A percentile compares a stretch with the other conserved stretches of the same genome.
These are phyloP conservation scores for Wallacemonas rigidus DNA, from an alignment of 208 protist genomes.

Conservation along the genomic window DNA sequence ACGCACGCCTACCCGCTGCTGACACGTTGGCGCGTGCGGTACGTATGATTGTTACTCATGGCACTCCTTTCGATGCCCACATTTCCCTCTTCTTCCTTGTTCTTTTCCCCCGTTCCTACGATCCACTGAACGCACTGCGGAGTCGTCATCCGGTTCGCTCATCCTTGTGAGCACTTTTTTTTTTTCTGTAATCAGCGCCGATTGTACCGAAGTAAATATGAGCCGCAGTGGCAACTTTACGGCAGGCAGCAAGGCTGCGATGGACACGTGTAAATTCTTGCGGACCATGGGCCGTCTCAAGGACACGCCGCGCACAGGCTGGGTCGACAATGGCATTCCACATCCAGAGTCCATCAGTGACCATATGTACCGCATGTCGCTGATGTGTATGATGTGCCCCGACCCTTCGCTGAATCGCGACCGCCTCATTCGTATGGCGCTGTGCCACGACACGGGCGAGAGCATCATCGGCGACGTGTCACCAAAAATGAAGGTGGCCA, in stretches of 20 bases:
- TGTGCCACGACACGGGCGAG: constrained; percentile 90
- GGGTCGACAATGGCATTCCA: constrained; percentile 80
- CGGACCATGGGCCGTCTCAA: constrained; percentile 83
- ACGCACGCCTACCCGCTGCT: too few relatives aligned
- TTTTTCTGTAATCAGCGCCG: background rate
- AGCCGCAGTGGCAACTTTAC: constrained; percentile 9
- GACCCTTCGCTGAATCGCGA: constrained; percentile 71
- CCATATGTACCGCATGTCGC: constrained; percentile 93
- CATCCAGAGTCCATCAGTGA: constrained; percentile 84
- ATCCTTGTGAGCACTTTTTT: background rate
- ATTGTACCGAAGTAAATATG: background rate
- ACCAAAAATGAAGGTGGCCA: constrained; percentile 78
- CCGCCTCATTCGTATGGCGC: constrained; percentile 83
- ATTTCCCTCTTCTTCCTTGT: constrained; percentile 1
- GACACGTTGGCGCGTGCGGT: too few relatives aligned
- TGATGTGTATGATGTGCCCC: constrained; percentile 93
- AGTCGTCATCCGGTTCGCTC: too few relatives aligned
- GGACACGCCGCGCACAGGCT: constrained; percentile 84
- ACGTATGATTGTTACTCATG: too few relatives aligned
- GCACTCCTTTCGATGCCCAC: too few relatives aligned
- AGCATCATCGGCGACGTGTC: constrained; percentile 90
- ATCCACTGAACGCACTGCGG: background rate
- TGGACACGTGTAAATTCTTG: constrained; percentile 68
- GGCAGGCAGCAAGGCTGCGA: constrained; percentile 18
- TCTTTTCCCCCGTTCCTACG: background rate